Percentiles rank a stretch among this genome's conserved stretches.
phyloP scores from a whole-genome alignment of 768 basidiomycete genomes.

The Tylopilus balloui region DNA sequence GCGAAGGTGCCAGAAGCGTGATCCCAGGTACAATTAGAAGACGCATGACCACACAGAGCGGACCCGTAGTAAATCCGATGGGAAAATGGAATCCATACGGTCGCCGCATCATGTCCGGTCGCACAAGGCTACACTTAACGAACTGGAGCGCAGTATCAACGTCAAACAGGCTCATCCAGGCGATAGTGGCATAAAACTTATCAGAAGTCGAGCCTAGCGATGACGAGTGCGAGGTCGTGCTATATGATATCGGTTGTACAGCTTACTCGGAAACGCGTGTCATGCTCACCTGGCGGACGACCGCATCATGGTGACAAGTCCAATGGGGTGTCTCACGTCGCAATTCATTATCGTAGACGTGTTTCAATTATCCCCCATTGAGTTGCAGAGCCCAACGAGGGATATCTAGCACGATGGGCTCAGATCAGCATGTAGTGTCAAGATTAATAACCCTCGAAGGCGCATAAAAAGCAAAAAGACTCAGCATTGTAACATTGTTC shows the following conservation, averaged over 20 bases:
- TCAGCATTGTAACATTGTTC: constrained; percentile 19
- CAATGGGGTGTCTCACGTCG: no score
- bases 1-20: no score
- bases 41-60: no score
- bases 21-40: no score
- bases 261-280: background rate
- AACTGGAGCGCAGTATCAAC: background rate
- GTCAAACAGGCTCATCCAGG: no score
- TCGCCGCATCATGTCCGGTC: no score
- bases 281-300: constrained; percentile 3
- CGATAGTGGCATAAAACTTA: no score
- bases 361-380: background rate
- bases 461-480: constrained; percentile 17
- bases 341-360: no score
- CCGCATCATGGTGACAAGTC: background rate
- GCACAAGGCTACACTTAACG: no score
- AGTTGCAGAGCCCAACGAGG: background rate
- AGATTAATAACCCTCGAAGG: constrained; percentile 19
- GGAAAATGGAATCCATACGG: no score
- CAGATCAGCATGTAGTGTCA: constrained; percentile 25
- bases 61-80: no score
- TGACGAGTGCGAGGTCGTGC: background rate
- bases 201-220: background rate
- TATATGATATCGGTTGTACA: background rate
- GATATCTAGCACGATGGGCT: constrained; percentile 2